Conservation (phyloP, 495 filamentous ascomycete species). For the Endocarpon pusillum region DNA sequence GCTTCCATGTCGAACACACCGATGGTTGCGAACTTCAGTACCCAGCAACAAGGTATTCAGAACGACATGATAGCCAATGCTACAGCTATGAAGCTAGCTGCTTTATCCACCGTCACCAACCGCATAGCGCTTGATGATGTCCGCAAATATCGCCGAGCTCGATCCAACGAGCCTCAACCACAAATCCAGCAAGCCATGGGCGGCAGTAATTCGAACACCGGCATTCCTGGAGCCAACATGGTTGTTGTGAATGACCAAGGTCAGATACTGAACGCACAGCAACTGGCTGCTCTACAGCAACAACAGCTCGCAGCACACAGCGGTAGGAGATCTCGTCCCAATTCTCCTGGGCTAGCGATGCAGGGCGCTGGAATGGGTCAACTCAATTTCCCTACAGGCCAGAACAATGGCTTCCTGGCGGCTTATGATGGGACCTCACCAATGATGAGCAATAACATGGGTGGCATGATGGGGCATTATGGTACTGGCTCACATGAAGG, state of each 20-base stretch:
- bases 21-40: slow-evolving; percentile 72
- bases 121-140: slow-evolving; percentile 93
- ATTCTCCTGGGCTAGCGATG: slow-evolving; percentile 77
- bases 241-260: slow-evolving; percentile 85
- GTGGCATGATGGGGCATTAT: slow-evolving; percentile 58
- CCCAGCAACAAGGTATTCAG: slow-evolving; percentile 40
- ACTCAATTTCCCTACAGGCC: slow-evolving; percentile 83
- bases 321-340: slow-evolving; percentile 76
- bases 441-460: slow-evolving; percentile 57
- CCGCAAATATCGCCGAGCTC: slow-evolving; percentile 78
- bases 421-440: slow-evolving; percentile 66
- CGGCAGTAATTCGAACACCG: slow-evolving; percentile 26
- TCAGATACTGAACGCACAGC: slow-evolving; percentile 71
- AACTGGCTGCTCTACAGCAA: slow-evolving; percentile 69
- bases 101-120: slow-evolving; percentile 94
- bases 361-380: slow-evolving; percentile 43
- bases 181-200: slow-evolving; percentile 18
- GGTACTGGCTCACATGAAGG: slow-evolving; percentile 57
- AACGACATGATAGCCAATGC: slow-evolving; percentile 98
- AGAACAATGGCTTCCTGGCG: slow-evolving; percentile 88
- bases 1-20: slow-evolving; percentile 97
- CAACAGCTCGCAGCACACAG: slow-evolving; percentile 66
- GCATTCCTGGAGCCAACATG: slow-evolving; percentile 47
- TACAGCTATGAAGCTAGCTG: slow-evolving; percentile 96
- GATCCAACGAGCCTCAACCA: slow-evolving; percentile 70